Percentiles rank a stretch among this genome's conserved stretches.
Conservation (phyloP, 495 filamentous ascomycete species). For the Paragyromitra xinjiangensis region DNA sequence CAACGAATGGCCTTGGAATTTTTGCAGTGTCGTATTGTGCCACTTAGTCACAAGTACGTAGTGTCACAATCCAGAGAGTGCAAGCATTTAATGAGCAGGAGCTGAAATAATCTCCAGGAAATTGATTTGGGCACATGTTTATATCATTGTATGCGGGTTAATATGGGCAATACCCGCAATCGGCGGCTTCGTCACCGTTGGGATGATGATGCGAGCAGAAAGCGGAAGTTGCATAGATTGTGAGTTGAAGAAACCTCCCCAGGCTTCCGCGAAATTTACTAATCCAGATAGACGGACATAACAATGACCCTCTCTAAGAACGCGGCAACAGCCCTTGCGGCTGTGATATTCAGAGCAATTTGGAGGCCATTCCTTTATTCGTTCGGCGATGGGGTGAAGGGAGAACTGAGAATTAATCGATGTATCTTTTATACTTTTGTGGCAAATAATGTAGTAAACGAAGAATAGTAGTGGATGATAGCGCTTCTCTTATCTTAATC, state of each 20-base stretch:
- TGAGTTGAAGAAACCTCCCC: background rate
- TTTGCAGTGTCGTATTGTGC: background rate
- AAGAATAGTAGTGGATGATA: too few species aligned
- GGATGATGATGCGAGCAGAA: background rate
- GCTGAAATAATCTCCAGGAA: background rate
- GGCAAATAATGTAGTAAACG: too few species aligned
- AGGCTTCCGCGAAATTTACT: background rate
- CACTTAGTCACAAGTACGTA: background rate
- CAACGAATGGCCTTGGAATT: background rate
- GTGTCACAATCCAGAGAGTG: too few species aligned
- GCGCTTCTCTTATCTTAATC: too few species aligned
- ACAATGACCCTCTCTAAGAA: background rate
- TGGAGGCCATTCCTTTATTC: too few species aligned
- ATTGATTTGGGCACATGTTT: background rate
- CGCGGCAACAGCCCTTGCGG: background rate
- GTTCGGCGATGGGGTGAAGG: too few species aligned
- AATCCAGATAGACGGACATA: background rate
- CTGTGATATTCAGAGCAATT: too few species aligned
- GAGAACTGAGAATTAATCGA: too few species aligned
- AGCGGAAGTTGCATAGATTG: background rate
- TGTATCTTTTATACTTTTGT: too few species aligned
- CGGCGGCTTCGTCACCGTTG: background rate
- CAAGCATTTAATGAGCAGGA: too few species aligned
- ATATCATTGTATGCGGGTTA: background rate
- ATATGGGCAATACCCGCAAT: background rate